Evolutionary conservation across 306 rosid species (phyloP).

Genomic region (Cucurbita moschata): DNA sequence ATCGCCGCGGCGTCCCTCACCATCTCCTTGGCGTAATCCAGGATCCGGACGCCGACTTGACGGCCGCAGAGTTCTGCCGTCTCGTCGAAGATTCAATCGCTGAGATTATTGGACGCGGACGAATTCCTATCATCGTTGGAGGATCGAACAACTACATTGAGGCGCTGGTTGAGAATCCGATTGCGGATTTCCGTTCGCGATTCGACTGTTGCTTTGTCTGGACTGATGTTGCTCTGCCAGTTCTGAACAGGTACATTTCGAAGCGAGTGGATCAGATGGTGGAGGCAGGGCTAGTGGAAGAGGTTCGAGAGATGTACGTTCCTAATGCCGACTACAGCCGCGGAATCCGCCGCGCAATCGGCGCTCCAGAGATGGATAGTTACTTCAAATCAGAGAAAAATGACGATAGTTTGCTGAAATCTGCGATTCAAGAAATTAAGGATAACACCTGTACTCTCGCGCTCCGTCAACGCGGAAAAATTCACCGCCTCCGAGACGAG

Average conservation of each 20-base stretch:
- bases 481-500: conserved; percentile 3
- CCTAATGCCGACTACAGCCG: conserved; percentile 4
- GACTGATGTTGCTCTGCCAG: conserved; percentile 7
- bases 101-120: not conserved
- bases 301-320: conserved; percentile 4
- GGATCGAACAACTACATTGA: conserved; percentile 22
- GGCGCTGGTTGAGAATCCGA: conserved; percentile 13
- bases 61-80: conserved; percentile 1
- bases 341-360: conserved; percentile 17
- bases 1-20: conserved; percentile 14
- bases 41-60: conserved; percentile 11
- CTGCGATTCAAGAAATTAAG: conserved; percentile 1
- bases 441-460: conserved; percentile 11
- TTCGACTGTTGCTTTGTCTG: conserved; percentile 19
- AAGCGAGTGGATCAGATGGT: conserved; percentile 24
- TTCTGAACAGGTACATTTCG: not conserved
- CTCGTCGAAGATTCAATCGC: not conserved
- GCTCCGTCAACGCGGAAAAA: conserved; percentile 6
- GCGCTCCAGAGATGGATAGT: conserved; percentile 11
- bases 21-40: conserved; percentile 16
- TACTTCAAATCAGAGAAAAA: conserved; percentile 1
- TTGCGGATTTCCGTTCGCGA: not conserved
- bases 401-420: not conserved
- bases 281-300: conserved; percentile 15
- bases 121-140: conserved; percentile 10